Base-by-base conservation (phyloP, 1,139 yeast species). In the Yamadazyma jaroonii region DNA sequence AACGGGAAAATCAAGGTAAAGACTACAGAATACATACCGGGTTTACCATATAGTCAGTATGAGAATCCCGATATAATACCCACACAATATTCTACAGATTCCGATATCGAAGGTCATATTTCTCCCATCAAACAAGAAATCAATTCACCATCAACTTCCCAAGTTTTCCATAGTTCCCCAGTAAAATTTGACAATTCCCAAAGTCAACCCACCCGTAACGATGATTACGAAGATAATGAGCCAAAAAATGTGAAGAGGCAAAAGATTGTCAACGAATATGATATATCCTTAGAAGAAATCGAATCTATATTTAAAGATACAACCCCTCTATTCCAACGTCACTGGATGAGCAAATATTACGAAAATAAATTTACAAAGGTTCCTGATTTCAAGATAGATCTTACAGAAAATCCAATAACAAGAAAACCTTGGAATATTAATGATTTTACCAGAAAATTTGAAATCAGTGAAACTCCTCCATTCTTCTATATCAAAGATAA, bases 351-450 rank as follows among this genome's bases (percentile, higher is more conserved):
- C 11, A 47, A 52, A 25, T 59, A 56, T 40, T 61, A 58, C 44
- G 54, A 47, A 3, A 41, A 51, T 11, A 56, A 55, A 38, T 56
- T 59, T 30, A 25, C 40, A 8, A 41, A 48, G 11, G 47, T 51
- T n/a, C 47, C 51, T 4, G 35, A 35, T 3, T 56, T 54, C 40
- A 49, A 41, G 22, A 54, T 69, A 17, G 52, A 62, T 39, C 49
- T 69, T n/a, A 34, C 38, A 2, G 41, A 24, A 1, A 57, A 62
- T 38, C 67, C 67, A 6, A 57, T 61, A 12, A 56, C 57, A 17
- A 49, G 49, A 31, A 46, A 40, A 27, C 43, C 52, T 17, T 75
- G 80, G 80, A 61, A 64, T 10, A 51, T 67, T 10, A 62, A 63
- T 27, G 82, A 77, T 50, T 77, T 77, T 50, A 61, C 61, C 35